Percentiles rank a stretch among this genome's conserved stretches.
phyloP scores from a whole-genome alignment of 176 grass and related monocot species.

The Oryza australiensis region DNA sequence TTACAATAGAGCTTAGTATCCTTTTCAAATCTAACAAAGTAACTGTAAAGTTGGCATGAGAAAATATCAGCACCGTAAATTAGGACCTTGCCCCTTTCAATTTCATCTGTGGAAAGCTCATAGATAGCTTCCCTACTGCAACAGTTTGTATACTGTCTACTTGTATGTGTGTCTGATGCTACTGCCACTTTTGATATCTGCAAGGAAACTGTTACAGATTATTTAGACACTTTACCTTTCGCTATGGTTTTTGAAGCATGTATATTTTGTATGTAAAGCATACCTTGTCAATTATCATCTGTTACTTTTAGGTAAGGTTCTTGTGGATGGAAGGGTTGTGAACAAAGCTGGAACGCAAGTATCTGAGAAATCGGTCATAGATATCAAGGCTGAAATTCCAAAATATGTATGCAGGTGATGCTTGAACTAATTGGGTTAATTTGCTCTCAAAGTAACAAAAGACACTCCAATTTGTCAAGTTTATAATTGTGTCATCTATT shows the following conservation, averaged over 20 bases:
- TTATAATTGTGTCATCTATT: conserved; percentile 19
- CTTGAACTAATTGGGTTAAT: conserved; percentile 41
- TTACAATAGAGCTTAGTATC: neutral
- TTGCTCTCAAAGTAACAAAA: neutral
- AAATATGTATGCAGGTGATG: conserved; percentile 99
- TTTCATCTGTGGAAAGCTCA: neutral
- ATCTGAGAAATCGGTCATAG: conserved; percentile 84
- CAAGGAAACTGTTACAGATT: conserved; percentile 21
- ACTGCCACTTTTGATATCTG: conserved; percentile 16
- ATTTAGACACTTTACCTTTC: conserved; percentile 23
- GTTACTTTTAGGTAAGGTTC: conserved; percentile 74
- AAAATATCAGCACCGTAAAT: neutral
- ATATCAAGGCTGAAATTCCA: conserved; percentile 87
- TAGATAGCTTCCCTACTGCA: neutral
- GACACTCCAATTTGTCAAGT: neutral
- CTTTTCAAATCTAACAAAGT: neutral
- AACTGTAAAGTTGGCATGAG: neutral
- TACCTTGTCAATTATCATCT: neutral
- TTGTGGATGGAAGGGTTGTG: conserved; percentile 87
- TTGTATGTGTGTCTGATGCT: neutral
- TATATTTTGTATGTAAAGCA: neutral
- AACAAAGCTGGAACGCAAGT: conserved; percentile 93
- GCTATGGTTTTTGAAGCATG: neutral
- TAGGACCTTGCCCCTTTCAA: neutral
- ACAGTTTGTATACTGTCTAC: neutral